Percentiles rank a stretch among this genome's conserved stretches.
phyloP scores from a whole-genome alignment of 2,329 filamentous ascomycete genomes.

The Apiospora marii region DNA sequence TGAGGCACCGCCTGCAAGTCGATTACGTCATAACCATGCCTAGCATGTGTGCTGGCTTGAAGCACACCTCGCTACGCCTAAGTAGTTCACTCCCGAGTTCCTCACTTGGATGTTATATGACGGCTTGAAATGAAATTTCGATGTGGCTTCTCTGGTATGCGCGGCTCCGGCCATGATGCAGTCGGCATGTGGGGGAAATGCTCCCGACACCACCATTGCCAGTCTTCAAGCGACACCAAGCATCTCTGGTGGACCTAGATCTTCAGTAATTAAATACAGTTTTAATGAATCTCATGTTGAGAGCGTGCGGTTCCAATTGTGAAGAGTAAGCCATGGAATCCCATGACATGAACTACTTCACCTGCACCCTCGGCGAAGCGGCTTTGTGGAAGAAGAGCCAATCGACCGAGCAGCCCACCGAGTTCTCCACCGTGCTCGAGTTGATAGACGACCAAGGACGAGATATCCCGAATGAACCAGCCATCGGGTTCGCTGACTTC shows the following conservation, averaged over 20 bases:
- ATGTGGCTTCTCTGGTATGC: neutral
- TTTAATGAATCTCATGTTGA: too few relatives aligned
- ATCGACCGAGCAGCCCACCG: conserved; percentile 35
- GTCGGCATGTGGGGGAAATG: neutral
- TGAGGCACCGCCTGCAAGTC: conserved; percentile 21
- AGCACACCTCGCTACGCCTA: neutral
- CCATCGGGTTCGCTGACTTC: conserved; percentile 57
- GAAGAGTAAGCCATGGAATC: neutral
- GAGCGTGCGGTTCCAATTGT: neutral
- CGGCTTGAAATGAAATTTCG: neutral
- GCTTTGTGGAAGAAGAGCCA: conserved; percentile 41
- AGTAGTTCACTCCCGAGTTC: neutral
- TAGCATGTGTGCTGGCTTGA: neutral
- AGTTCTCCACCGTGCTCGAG: conserved; percentile 54
- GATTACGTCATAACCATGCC: conserved; percentile 9
- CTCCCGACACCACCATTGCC: neutral
- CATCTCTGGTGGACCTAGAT: neutral
- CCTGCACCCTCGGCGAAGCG: conserved; percentile 67
- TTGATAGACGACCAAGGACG: conserved; percentile 58
- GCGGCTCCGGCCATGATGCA: neutral
- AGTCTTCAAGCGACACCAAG: neutral
- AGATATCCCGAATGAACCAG: conserved; percentile 47
- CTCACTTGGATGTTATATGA: neutral
- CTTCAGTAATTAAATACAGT: neutral
- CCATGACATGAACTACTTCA: conserved; percentile 60